Evolutionary conservation across 106 monocot species (phyloP).

Genomic region (Dioscorea zingiberensis): DNA sequence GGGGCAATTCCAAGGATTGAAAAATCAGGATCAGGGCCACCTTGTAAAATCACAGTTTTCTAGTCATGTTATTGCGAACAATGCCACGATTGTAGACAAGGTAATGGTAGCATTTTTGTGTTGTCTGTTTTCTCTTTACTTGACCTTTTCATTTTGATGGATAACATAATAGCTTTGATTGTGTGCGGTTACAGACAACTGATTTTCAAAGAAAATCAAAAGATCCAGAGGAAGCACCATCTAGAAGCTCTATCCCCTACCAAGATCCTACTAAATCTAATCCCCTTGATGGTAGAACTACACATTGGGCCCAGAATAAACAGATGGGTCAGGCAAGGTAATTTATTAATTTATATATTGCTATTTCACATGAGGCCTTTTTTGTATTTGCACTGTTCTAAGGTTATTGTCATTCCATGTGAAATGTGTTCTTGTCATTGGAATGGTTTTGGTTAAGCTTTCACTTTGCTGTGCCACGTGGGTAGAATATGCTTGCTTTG

Average conservation of each 20-base stretch:
- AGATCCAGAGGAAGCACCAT: slow-evolving; percentile 25
- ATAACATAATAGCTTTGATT: not conserved
- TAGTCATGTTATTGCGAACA: slow-evolving; percentile 29
- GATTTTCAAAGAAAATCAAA: slow-evolving; percentile 29
- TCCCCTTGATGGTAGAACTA: slow-evolving; percentile 23
- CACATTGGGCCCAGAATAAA: slow-evolving; percentile 26
- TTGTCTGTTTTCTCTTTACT: not conserved
- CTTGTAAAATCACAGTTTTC: slow-evolving; percentile 22
- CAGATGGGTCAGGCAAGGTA: slow-evolving; percentile 44
- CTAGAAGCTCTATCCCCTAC: slow-evolving; percentile 12
- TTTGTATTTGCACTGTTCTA: not conserved
- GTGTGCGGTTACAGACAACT: slow-evolving; percentile 19
- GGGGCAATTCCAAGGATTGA: slow-evolving; percentile 25
- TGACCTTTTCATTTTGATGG: not conserved
- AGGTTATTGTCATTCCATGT: not conserved
- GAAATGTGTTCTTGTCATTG: not conserved
- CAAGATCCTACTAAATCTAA: slow-evolving; percentile 30
- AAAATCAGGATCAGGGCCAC: slow-evolving; percentile 35
- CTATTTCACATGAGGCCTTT: not conserved
- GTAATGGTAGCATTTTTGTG: slow-evolving; percentile 10
- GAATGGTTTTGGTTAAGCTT: no score
- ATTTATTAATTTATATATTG: not conserved
- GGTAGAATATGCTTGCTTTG: not conserved
- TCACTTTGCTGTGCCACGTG: not conserved
- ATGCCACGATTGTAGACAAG: slow-evolving; percentile 18